Evolutionary conservation across 2,329 filamentous ascomycete genomes (phyloP).

Genomic region (Aureobasidium sp.): DNA sequence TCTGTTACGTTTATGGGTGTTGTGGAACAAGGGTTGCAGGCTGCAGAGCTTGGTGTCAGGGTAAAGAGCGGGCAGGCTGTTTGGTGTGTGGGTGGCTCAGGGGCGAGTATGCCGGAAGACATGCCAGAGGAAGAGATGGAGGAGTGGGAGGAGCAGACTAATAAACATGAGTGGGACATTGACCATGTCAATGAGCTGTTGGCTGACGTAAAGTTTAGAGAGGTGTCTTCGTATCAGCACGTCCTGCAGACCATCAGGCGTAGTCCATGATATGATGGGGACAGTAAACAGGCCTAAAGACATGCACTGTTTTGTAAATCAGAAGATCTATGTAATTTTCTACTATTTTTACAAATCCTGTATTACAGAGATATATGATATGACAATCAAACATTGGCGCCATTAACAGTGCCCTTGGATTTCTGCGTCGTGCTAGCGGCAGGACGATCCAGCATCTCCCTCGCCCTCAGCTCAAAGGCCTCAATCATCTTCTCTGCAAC

Average conservation of each 20-base stretch:
- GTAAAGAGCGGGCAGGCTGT: neutral
- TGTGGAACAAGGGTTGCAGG: neutral
- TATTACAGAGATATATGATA: neutral
- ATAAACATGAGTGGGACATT: neutral
- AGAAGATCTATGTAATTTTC: too few relatives aligned
- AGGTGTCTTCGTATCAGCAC: neutral
- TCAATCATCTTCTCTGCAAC: constrained; percentile 84
- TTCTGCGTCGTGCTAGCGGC: neutral
- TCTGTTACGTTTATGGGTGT: neutral
- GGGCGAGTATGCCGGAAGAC: neutral
- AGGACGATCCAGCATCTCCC: constrained; percentile 40
- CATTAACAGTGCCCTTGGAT: neutral
- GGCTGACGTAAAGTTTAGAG: neutral
- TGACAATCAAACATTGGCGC: neutral
- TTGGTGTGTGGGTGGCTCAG: neutral
- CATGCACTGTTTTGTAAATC: neutral
- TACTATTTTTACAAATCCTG: too few relatives aligned
- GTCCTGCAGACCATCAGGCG: too few relatives aligned
- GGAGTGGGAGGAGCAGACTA: neutral
- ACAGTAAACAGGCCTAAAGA: neutral
- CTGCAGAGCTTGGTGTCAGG: neutral
- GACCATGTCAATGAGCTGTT: neutral
- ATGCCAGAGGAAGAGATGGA: neutral
- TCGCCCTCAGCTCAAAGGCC: constrained; percentile 80
- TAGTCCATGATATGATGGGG: too few relatives aligned